Conservation (phyloP, 1,284 basidiomycete species). For the Cystobasidium slooffiae region DNA sequence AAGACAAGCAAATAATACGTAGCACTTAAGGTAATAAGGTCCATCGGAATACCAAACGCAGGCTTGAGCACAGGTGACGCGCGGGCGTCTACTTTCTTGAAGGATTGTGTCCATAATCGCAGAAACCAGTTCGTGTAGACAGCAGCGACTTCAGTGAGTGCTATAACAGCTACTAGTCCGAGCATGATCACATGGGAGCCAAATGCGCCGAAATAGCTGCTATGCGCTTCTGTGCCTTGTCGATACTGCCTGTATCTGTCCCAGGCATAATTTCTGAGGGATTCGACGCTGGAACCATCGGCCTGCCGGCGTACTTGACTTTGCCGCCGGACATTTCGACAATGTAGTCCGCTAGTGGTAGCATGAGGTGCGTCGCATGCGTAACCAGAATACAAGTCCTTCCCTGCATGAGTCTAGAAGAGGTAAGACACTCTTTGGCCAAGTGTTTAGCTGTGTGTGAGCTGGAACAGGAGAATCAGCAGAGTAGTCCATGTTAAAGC, state of each 20-base stretch:
- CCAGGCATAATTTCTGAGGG: not conserved
- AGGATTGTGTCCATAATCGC: conserved; percentile 49
- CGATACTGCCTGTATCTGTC: conserved; percentile 1
- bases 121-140: conserved; percentile 44
- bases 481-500: not conserved
- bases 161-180: conserved; percentile 40
- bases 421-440: conserved; percentile 74
- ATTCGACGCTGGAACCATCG: conserved; percentile 62
- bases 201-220: conserved; percentile 45
- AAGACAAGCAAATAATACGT: conserved; percentile 45
- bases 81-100: conserved; percentile 35
- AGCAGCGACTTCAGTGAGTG: conserved; percentile 47
- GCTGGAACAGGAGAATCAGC: conserved; percentile 1
- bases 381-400: conserved; percentile 86
- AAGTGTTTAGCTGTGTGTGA: conserved; percentile 62
- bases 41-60: too few relatives aligned
- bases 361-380: conserved; percentile 79
- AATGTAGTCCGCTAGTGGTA: conserved; percentile 70
- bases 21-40: conserved; percentile 48
- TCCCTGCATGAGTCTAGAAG: conserved; percentile 75
- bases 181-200: conserved; percentile 42
- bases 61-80: conserved; percentile 20
- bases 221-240: conserved; percentile 42
- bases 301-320: conserved; percentile 63
- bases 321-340: conserved; percentile 78